Evolutionary conservation across 2,329 filamentous ascomycete genomes (phyloP).

Genomic region (Drechslerella dactyloides): DNA sequence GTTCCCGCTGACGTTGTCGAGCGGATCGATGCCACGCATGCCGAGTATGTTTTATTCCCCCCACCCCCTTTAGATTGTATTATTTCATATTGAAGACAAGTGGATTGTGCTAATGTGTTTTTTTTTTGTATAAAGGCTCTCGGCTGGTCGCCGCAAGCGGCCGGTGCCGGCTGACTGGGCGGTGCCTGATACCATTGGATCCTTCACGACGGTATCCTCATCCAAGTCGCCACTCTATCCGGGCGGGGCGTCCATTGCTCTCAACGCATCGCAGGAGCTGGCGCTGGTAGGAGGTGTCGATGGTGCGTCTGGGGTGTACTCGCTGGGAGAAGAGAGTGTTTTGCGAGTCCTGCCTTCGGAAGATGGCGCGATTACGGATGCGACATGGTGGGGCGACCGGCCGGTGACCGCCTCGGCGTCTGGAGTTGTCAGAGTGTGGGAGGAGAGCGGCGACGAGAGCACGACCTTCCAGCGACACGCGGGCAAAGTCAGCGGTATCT

Average conservation of each 20-base stretch:
- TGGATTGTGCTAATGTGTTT: conserved; percentile 10
- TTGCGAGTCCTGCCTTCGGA: conserved; percentile 70
- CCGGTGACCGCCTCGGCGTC: conserved; percentile 75
- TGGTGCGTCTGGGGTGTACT: conserved; percentile 77
- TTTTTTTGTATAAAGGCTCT: conserved; percentile 69
- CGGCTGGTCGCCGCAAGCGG: conserved; percentile 87
- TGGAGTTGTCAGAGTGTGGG: conserved; percentile 79
- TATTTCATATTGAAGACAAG: neutral
- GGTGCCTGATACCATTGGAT: conserved; percentile 72
- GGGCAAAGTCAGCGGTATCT: conserved; percentile 76
- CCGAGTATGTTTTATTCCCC: conserved; percentile 69
- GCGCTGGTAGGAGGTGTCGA: conserved; percentile 77
- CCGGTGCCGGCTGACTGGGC: conserved; percentile 85
- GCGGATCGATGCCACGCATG: conserved; percentile 79
- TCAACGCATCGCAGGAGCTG: conserved; percentile 68
- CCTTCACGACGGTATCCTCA: conserved; percentile 64
- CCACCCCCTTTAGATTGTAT: neutral
- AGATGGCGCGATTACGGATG: conserved; percentile 71
- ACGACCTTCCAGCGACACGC: conserved; percentile 80
- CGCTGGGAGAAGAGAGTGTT: conserved; percentile 76
- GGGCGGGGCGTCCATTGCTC: conserved; percentile 65
- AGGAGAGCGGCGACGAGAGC: conserved; percentile 70
- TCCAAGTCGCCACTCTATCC: conserved; percentile 68
- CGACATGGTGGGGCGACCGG: conserved; percentile 70
- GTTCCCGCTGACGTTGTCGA: conserved; percentile 74